Conservation (phyloP, 805 yeast genomes). For the Pichia insulana region DNA sequence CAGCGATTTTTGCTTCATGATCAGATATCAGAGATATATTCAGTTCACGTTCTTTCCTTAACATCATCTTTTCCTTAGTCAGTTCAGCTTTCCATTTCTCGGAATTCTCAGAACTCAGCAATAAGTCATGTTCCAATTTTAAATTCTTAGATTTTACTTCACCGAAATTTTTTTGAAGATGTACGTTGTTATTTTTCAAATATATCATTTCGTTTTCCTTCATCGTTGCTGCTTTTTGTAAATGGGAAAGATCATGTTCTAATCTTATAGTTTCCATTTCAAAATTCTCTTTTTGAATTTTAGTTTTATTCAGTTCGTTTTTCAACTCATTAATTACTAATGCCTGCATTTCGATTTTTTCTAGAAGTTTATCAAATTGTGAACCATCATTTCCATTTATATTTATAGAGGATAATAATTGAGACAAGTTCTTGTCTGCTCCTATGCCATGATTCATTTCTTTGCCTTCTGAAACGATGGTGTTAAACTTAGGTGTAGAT, state of each 20-base stretch:
- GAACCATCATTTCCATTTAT: not conserved
- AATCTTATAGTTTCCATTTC: not conserved
- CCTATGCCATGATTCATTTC: not conserved
- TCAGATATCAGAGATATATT: not conserved
- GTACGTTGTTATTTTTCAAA: not conserved
- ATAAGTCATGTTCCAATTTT: not conserved
- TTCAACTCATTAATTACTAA: not conserved
- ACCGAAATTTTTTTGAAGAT: not conserved
- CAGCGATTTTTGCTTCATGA: slow-evolving; percentile 1
- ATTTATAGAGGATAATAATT: not conserved
- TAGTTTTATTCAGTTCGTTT: not conserved
- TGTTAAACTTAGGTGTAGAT: slow-evolving; percentile 6
- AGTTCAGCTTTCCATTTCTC: not conserved
- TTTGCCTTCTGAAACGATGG: not conserved
- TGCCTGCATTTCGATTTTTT: not conserved
- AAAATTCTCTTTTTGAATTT: not conserved
- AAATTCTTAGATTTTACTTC: not conserved
- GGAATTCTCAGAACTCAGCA: not conserved
- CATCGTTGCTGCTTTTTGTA: not conserved
- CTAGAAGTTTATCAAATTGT: not conserved
- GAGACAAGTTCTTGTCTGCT: not conserved
- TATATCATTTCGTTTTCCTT: not conserved
- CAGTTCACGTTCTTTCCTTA: slow-evolving; percentile 3
- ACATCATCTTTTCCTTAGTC: not conserved
- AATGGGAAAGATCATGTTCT: not conserved